Base-by-base conservation (phyloP, 2,329 filamentous ascomycete species). In the Ascochyta pisi region DNA sequence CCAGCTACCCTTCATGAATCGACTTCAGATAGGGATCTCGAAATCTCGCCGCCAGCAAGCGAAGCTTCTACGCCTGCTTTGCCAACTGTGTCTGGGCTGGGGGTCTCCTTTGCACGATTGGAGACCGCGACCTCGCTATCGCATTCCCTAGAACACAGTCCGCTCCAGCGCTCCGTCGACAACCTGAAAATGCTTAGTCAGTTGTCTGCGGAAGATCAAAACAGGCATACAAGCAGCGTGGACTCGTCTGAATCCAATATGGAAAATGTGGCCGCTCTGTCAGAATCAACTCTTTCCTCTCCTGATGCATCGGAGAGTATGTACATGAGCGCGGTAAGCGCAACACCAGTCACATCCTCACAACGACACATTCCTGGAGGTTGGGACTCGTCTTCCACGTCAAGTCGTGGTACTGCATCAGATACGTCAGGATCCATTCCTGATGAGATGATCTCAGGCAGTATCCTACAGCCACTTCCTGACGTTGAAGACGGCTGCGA, bases 271-370 rank as follows among this genome's bases (percentile, higher is more conserved):
- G 24, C 70, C 48, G 70, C 72, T 48, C 54, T 77, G 24, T 54
- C 74, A 12, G 65, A 77, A 59, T 94, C 91, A 5, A 87, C 85
- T 37, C 69, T 92, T 1, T 94, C 90, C 67, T 91, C 85, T 33
- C 89, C 92, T 55, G 89, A 92, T 58, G 90, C 94, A 60, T 90
- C 90, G 0, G 87, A 91, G 68, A 95, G 91, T 72, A 90, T 96
- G 87, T 96, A 95, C 66, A 88, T 92, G 87, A 94, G 86, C 67
- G 86, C 84, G 10, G 77, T 86, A 51, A 85, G 82, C 54, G 74
- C 77, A 34, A 70, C 69, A 9, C 70, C 73, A 23, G 57, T 47
- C 3, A 48, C 52, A 35, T 54, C 63, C 9, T 64, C 65, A 23
- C 64, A 53, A 6, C 57, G 50, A 24, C 60, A 70, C 35, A 62